Evolutionary conservation across 352 stramenopile species (phyloP).

Genomic region (Phytophthora fragariae): DNA sequence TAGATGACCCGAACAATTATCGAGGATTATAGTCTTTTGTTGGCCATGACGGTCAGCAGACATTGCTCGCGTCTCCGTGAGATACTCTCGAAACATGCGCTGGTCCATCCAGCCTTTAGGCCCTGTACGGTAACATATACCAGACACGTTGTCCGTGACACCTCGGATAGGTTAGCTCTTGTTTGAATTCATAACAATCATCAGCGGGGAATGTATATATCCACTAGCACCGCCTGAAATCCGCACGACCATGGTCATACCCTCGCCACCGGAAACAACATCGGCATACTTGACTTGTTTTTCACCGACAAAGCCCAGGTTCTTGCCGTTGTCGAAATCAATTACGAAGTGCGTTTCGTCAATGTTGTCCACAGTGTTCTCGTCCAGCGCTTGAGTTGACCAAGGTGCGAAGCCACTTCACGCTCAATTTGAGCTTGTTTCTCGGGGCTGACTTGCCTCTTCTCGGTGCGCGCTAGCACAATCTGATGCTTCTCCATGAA

Average conservation of each 20-base stretch:
- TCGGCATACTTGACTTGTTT: background rate
- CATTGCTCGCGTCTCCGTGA: too few species aligned
- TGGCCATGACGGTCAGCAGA: too few species aligned
- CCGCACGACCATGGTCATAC: background rate
- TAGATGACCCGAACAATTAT: too few species aligned
- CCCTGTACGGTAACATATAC: background rate
- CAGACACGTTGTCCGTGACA: background rate
- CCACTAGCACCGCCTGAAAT: background rate
- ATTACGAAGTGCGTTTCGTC: background rate
- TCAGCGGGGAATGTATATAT: background rate
- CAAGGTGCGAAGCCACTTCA: background rate
- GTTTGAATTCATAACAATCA: background rate
- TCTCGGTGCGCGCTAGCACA: too few species aligned
- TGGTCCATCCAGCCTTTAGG: background rate
- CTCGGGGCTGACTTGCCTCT: too few species aligned
- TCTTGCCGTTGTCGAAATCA: background rate
- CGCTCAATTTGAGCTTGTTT: background rate
- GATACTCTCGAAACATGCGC: background rate
- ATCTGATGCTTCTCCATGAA: too few species aligned
- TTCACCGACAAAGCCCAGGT: background rate
- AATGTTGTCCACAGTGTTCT: background rate
- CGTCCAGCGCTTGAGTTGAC: background rate
- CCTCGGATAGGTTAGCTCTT: background rate
- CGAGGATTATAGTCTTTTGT: too few species aligned
- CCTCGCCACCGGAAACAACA: background rate